These are phyloP conservation scores for Multifurca ochricompacta DNA, from an alignment of 768 basidiomycete species.

Conservation along the genomic window DNA sequence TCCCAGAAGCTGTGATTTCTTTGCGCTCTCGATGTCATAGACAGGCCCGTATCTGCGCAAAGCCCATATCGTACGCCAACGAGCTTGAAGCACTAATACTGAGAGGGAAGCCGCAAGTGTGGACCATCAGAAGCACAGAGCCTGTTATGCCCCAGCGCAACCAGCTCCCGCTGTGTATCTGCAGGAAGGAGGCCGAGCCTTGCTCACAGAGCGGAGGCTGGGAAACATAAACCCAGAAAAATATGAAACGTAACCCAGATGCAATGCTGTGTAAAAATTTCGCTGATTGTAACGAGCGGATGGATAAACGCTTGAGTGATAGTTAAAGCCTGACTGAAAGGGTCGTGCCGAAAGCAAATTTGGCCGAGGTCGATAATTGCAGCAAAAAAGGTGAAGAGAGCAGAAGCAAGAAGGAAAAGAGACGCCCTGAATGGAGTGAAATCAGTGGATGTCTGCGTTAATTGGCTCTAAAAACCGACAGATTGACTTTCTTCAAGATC, in stretches of 20 bases:
- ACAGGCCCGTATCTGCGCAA: slow-evolving; percentile 36
- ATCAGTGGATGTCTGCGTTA: not conserved
- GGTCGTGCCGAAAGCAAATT: slow-evolving; percentile 32
- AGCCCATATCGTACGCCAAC: slow-evolving; percentile 47
- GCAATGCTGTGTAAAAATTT: slow-evolving; percentile 52
- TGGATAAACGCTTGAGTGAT: slow-evolving; percentile 26
- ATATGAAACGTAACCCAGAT: slow-evolving; percentile 51
- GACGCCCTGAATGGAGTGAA: slow-evolving; percentile 26
- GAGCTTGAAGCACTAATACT: slow-evolving; percentile 49
- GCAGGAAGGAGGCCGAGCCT: slow-evolving; percentile 16
- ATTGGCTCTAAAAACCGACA: slow-evolving; percentile 12
- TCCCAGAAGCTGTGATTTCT: slow-evolving; percentile 47
- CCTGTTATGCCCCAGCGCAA: slow-evolving; percentile 53
- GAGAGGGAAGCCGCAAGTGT: slow-evolving; percentile 39
- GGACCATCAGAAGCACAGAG: slow-evolving; percentile 41
- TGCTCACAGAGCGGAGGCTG: slow-evolving; percentile 44
- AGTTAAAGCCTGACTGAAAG: not conserved
- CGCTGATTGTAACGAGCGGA: slow-evolving; percentile 45
- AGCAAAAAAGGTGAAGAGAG: slow-evolving; percentile 52
- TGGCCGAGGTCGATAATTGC: slow-evolving; percentile 56
- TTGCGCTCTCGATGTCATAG: slow-evolving; percentile 49
- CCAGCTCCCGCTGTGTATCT: slow-evolving; percentile 52
- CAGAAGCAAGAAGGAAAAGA: slow-evolving; percentile 48
- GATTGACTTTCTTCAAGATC: slow-evolving; percentile 19
- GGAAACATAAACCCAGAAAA: slow-evolving; percentile 61